Evolutionary conservation across 2,329 filamentous ascomycete species (phyloP).

Genomic region (Aplosporella prunicola): DNA sequence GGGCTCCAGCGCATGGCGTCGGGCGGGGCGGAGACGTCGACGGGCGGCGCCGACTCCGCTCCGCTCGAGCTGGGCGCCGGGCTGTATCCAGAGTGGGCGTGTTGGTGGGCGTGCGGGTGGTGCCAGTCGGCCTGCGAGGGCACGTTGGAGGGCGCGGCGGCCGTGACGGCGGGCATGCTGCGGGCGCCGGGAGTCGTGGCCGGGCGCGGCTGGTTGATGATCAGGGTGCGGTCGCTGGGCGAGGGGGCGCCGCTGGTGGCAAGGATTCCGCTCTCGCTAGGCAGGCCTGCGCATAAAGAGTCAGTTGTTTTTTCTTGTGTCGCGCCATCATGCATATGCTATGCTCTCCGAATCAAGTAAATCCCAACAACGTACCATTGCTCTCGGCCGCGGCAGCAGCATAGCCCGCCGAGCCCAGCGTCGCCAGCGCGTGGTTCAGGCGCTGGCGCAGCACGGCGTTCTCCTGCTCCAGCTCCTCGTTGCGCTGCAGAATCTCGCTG

Average conservation of each 20-base stretch:
- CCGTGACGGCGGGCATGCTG: conserved; percentile 28
- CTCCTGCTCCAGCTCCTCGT: conserved; percentile 46
- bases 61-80: conserved; percentile 4
- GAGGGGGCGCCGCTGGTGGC: conserved; percentile 25
- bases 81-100: conserved; percentile 10
- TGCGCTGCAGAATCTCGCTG: conserved; percentile 43
- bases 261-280: conserved; percentile 15
- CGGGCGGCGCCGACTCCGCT: conserved; percentile 13
- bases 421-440: conserved; percentile 36
- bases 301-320: not conserved
- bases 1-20: conserved; percentile 25
- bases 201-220: conserved; percentile 29
- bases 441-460: conserved; percentile 43
- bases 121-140: conserved; percentile 28
- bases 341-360: not conserved
- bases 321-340: not conserved
- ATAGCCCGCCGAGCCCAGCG: conserved; percentile 26
- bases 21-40: conserved; percentile 21
- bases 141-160: conserved; percentile 16
- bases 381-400: too few relatives aligned
- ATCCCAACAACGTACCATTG: conserved; percentile 25
- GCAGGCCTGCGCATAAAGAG: conserved; percentile 4
- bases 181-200: conserved; percentile 29
- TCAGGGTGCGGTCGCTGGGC: conserved; percentile 30
- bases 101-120: conserved; percentile 19